These are phyloP conservation scores for Ceratobasidium sp. DNA, from an alignment of 1,284 basidiomycete genomes.

Conservation along the genomic window DNA sequence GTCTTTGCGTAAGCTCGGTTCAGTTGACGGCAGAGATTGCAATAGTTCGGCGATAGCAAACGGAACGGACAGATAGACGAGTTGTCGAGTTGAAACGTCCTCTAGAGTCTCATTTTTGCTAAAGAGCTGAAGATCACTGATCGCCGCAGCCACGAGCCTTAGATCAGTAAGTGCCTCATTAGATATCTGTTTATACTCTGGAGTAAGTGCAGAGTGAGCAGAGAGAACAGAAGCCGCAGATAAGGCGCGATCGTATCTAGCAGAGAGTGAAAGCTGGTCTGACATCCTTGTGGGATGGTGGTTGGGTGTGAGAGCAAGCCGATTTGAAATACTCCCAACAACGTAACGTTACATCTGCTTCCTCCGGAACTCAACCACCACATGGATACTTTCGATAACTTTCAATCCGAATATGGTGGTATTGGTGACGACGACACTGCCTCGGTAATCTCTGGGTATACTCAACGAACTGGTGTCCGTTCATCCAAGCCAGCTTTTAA, in stretches of 20 bases:
- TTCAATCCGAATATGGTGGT: conserved; percentile 82
- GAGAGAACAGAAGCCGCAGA: conserved; percentile 35
- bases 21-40: conserved; percentile 72
- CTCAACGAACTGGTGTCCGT: conserved; percentile 62
- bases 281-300: conserved; percentile 27
- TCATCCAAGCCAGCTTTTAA: conserved; percentile 55
- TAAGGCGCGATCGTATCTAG: conserved; percentile 32
- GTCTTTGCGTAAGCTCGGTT: conserved; percentile 71
- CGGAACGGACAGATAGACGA: conserved; percentile 84
- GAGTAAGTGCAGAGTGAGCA: conserved; percentile 23
- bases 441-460: conserved; percentile 77
- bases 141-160: conserved; percentile 64
- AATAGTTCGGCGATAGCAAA: conserved; percentile 82
- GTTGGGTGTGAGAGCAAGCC: not conserved
- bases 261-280: conserved; percentile 30
- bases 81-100: conserved; percentile 85
- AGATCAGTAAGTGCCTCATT: conserved; percentile 64
- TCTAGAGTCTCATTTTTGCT: conserved; percentile 88
- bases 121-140: conserved; percentile 79
- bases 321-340: not conserved
- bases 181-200: conserved; percentile 36
- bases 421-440: conserved; percentile 85
- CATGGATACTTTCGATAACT: conserved; percentile 87
- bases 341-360: conserved; percentile 8
- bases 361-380: not conserved